Evolutionary conservation across 1,139 yeast genomes (phyloP).

Genomic region (Suhomyces maxii): DNA sequence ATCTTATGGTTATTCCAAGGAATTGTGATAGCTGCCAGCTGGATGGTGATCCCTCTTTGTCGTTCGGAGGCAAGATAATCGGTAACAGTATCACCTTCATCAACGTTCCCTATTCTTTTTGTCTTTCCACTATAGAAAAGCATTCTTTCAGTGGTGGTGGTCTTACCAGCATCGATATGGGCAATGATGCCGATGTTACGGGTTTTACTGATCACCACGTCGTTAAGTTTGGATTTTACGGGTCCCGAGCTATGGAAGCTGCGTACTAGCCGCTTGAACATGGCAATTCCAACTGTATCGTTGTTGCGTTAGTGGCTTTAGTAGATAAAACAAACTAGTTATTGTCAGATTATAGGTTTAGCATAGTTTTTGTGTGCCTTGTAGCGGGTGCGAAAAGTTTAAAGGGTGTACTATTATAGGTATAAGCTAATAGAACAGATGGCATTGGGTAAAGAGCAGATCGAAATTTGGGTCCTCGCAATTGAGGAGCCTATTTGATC

Average conservation of each 20-base stretch:
- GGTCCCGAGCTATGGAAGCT: constrained; percentile 6
- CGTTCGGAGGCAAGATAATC: constrained; percentile 90
- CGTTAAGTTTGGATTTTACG: constrained; percentile 22
- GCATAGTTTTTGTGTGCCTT: too few relatives aligned
- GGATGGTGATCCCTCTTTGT: constrained; percentile 92
- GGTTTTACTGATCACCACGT: constrained; percentile 35
- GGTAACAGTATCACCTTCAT: constrained; percentile 94
- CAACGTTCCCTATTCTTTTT: constrained; percentile 84
- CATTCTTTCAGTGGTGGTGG: constrained; percentile 91
- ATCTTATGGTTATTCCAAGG: constrained; percentile 79
- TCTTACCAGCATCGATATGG: constrained; percentile 89
- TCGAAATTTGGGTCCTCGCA: too few relatives aligned
- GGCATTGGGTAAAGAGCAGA: too few relatives aligned
- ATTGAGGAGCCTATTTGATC: too few relatives aligned
- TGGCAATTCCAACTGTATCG: background rate
- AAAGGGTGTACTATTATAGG: too few relatives aligned
- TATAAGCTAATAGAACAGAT: too few relatives aligned
- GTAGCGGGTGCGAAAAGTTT: too few relatives aligned
- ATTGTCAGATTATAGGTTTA: too few relatives aligned
- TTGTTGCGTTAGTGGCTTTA: background rate
- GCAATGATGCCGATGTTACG: constrained; percentile 82
- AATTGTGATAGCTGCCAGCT: constrained; percentile 91
- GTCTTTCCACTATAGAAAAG: constrained; percentile 84
- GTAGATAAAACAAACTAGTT: too few relatives aligned
- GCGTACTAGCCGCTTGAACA: background rate